Conservation (phyloP, 768 basidiomycete species). For the Leccinum longicurvipes region DNA sequence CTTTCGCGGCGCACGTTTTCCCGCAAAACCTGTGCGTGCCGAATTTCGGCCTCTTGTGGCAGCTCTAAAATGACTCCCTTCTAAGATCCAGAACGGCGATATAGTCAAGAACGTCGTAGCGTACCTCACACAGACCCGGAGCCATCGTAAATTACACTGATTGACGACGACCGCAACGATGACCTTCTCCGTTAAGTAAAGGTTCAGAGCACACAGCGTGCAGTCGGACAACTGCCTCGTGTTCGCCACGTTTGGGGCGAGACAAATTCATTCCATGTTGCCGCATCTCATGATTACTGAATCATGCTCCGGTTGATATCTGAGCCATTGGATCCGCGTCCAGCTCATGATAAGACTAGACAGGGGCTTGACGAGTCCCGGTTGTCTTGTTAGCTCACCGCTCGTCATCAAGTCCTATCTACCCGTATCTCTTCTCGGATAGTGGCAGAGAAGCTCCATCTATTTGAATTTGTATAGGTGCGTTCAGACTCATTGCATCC, state of each 20-base stretch:
- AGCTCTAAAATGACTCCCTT: conserved; percentile 38
- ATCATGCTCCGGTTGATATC: conserved; percentile 4
- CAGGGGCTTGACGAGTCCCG: neutral
- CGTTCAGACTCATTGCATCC: conserved; percentile 25
- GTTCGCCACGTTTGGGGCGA: conserved; percentile 21
- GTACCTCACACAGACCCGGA: conserved; percentile 29
- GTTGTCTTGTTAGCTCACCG: neutral
- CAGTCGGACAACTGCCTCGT: conserved; percentile 19
- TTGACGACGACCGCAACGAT: conserved; percentile 4
- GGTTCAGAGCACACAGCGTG: conserved; percentile 8
- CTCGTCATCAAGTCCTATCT: conserved; percentile 9
- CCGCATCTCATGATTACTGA: neutral
- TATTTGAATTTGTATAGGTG: conserved; percentile 25
- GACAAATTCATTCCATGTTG: neutral
- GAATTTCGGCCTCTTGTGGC: conserved; percentile 53
- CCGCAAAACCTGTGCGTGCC: conserved; percentile 54
- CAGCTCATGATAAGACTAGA: conserved; percentile 17
- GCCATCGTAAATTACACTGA: conserved; percentile 24
- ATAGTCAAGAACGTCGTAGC: conserved; percentile 4
- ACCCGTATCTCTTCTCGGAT: conserved; percentile 18
- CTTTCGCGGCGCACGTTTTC: conserved; percentile 51
- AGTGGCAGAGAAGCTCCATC: conserved; percentile 21
- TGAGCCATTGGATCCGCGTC: conserved; percentile 4
- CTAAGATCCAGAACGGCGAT: conserved; percentile 2
- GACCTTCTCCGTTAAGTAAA: conserved; percentile 7